Base-by-base conservation (phyloP, 305 asterid species). In the Plantago coronopus region DNA sequence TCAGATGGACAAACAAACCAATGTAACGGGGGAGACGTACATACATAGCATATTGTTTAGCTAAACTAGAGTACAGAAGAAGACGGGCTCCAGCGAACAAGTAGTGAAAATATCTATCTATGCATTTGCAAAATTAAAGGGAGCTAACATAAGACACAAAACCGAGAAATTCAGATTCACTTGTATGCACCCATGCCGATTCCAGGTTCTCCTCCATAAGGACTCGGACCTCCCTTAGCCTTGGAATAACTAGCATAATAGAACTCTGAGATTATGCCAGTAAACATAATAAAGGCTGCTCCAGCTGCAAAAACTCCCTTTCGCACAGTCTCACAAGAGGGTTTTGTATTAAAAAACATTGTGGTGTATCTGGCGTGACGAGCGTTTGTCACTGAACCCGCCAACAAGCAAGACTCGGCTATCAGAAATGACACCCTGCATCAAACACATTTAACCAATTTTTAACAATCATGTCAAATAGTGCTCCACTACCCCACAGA, bases 281-380 rank as follows among this genome's bases (percentile, higher is more conserved):
- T 93, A 81, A 93, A 79, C 38, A 93, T 57, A 20, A 73, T 61
- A 21, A 93, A 93, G 5, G 99, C 94, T 2, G 99, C 99, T 23
- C 97, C 99, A 3, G 99, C 94, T 1, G 89, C 99, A 31, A 93
- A 93, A 17, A 89, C 95, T 18, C 99, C 99, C 74, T 83, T 93
- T 29, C 97, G 80, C 68, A 87, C 82, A 0, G 94, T 93, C 69
- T 89, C 95, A 44, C 99, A 93, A 0, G 97, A 83, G 13, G 94
- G 91, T 11, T 78, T 83, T 8, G 71, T 57, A 0, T 81, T 82
- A 5, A 65, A 71, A 57, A 79, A 71, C 48, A 46, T 53, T 13
- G 72, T 63, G 53, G 80, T 72, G 78, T 86, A 85, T 77, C 81
- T 89, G 63, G 89, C 81, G 83, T 93, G 98, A 69, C 89, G 85